phyloP scores from a whole-genome alignment of 208 protist genomes.

The Angomonas deanei region DNA sequence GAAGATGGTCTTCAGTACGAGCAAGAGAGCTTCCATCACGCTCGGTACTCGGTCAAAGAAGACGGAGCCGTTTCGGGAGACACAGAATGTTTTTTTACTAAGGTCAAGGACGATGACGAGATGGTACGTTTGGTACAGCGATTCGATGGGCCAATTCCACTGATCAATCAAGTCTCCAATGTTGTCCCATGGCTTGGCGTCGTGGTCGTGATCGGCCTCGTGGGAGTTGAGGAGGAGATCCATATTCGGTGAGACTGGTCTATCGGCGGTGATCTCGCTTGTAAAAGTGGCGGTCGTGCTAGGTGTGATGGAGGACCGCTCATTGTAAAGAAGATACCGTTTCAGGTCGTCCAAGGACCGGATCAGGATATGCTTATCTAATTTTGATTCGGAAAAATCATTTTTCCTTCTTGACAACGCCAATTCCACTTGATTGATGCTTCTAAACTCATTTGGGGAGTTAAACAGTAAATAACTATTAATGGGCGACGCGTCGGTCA shows the following conservation, averaged over 20 bases:
- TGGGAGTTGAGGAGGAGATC: constrained; percentile 16
- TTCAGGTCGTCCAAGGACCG: constrained; percentile 53
- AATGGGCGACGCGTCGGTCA: constrained; percentile 73
- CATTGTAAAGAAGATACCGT: constrained; percentile 19
- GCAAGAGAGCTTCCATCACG: constrained; percentile 57
- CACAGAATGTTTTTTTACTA: constrained; percentile 49
- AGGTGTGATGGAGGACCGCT: constrained; percentile 22
- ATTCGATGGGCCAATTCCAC: constrained; percentile 81
- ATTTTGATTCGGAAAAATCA: constrained; percentile 4
- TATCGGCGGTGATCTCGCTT: neutral
- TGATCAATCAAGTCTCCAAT: constrained; percentile 25
- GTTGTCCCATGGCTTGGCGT: constrained; percentile 66
- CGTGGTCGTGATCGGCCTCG: constrained; percentile 33
- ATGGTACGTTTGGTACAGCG: constrained; percentile 80
- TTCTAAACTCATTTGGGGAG: constrained; percentile 51
- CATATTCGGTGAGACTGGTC: constrained; percentile 4
- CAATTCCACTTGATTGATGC: constrained; percentile 64
- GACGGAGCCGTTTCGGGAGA: constrained; percentile 67
- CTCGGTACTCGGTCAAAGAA: constrained; percentile 66
- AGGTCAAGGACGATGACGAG: constrained; percentile 76
- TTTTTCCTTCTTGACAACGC: constrained; percentile 35
- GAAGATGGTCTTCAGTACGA: constrained; percentile 55
- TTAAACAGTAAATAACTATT: constrained; percentile 75
- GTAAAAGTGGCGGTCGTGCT: constrained; percentile 30
- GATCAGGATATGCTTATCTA: constrained; percentile 37